These are phyloP conservation scores for Coemansia sp. DNA, from an alignment of 192 early-diverging fungal species.

Conservation along the genomic window DNA sequence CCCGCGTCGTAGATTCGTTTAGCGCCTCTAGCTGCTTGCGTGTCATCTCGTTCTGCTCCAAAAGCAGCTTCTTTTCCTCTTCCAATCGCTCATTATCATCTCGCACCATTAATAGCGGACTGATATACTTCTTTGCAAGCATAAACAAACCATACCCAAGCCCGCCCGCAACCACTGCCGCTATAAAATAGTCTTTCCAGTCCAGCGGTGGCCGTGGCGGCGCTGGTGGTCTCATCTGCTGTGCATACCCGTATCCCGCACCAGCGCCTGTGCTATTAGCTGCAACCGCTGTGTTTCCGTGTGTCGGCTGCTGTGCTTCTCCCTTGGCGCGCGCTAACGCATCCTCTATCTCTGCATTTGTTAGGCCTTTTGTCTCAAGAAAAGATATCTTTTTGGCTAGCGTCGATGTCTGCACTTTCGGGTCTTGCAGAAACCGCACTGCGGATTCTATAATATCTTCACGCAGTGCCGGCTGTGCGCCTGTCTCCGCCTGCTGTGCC, in stretches of 20 bases:
- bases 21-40: slow-evolving; percentile 69
- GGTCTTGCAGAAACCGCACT: slow-evolving; percentile 88
- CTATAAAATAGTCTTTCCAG: slow-evolving; percentile 95
- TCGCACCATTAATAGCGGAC: slow-evolving; percentile 28
- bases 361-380: slow-evolving; percentile 93
- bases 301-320: slow-evolving; percentile 20
- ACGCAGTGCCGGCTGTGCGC: slow-evolving; percentile 43
- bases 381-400: slow-evolving; percentile 93
- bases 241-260: slow-evolving; percentile 38
- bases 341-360: slow-evolving; percentile 85
- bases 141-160: slow-evolving; percentile 85
- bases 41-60: slow-evolving; percentile 70
- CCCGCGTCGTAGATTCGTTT: slow-evolving; percentile 62
- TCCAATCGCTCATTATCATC: slow-evolving; percentile 58
- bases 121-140: slow-evolving; percentile 56
- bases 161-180: slow-evolving; percentile 78
- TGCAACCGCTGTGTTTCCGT: slow-evolving; percentile 9
- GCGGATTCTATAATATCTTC: slow-evolving; percentile 78
- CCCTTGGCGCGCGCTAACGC: slow-evolving; percentile 67
- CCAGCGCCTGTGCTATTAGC: slow-evolving; percentile 1
- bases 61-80: slow-evolving; percentile 58
- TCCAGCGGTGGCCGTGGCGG: slow-evolving; percentile 65
- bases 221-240: slow-evolving; percentile 47
- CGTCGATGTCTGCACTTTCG: slow-evolving; percentile 84
- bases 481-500: slow-evolving; percentile 10